phyloP scores from a whole-genome alignment of 139 green algal species.

The Ettlia oleoabundans region DNA sequence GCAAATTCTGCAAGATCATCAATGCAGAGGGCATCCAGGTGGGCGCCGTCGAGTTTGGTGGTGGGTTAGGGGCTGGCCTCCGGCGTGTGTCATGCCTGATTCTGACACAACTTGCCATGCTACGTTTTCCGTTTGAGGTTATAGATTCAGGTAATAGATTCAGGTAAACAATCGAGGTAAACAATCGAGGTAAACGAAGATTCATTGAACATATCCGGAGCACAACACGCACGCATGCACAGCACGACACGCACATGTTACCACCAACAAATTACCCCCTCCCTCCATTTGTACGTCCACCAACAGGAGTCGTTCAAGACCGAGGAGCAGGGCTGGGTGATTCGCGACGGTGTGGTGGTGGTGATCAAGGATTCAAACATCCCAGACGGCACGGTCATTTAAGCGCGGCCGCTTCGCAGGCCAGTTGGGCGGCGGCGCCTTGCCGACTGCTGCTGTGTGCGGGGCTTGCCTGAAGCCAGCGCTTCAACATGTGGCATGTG shows the following conservation, averaged over 20 bases:
- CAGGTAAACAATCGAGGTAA: too few species aligned
- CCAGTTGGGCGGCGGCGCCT: not conserved
- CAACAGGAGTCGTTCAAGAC: conserved; percentile 12
- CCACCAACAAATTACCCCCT: too few species aligned
- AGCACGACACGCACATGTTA: too few species aligned
- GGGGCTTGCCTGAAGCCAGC: not conserved
- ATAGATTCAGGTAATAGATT: too few species aligned
- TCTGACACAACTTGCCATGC: too few species aligned
- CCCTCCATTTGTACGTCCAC: not conserved
- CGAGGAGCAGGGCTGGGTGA: conserved; percentile 93
- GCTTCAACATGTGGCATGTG: too few species aligned
- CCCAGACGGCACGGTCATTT: conserved; percentile 61
- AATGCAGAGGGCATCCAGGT: conserved; percentile 82
- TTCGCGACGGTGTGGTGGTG: conserved; percentile 97
- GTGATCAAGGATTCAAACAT: conserved; percentile 95
- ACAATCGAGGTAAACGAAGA: too few species aligned
- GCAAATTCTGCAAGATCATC: conserved; percentile 67
- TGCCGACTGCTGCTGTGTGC: not conserved
- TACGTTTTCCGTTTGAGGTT: too few species aligned
- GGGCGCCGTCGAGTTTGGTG: not conserved
- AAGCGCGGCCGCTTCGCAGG: not conserved
- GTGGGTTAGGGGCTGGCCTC: too few species aligned
- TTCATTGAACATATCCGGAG: too few species aligned
- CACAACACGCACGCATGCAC: too few species aligned
- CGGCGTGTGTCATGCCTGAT: not conserved